Percentiles rank a stretch among this genome's conserved stretches.
phyloP scores from a whole-genome alignment of 2,329 filamentous ascomycete genomes.

The Clarireedia hainanense region DNA sequence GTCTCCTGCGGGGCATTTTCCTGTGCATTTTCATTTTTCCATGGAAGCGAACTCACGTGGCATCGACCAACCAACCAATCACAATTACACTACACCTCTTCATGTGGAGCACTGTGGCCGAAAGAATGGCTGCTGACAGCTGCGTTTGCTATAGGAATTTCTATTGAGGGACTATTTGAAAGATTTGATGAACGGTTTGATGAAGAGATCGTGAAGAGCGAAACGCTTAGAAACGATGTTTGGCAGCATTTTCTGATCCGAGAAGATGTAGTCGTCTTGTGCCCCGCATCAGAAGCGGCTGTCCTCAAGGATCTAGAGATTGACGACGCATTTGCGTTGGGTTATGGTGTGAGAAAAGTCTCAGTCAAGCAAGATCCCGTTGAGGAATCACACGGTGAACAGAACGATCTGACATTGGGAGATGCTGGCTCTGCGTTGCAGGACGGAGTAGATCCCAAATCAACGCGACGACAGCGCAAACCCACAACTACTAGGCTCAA shows the following conservation, averaged over 20 bases:
- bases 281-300: neutral
- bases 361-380: neutral
- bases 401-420: neutral
- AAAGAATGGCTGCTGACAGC: neutral
- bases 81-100: neutral
- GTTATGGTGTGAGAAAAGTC: constrained; percentile 11
- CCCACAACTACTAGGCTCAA: too few species aligned
- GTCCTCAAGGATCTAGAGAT: constrained; percentile 3
- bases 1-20: neutral
- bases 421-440: neutral
- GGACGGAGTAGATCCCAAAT: too few species aligned
- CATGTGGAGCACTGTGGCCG: neutral
- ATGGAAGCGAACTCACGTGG: constrained; percentile 6
- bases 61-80: neutral
- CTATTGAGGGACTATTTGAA: constrained; percentile 11
- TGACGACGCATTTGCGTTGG: constrained; percentile 1
- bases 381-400: neutral
- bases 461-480: too few species aligned
- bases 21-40: neutral
- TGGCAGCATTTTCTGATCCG: constrained; percentile 10
- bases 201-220: neutral
- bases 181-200: constrained; percentile 1
- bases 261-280: constrained; percentile 5
- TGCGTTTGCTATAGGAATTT: constrained; percentile 4
- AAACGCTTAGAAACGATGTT: constrained; percentile 5